phyloP scores from a whole-genome alignment of 768 basidiomycete species.

The Boletus vinaceobasis region DNA sequence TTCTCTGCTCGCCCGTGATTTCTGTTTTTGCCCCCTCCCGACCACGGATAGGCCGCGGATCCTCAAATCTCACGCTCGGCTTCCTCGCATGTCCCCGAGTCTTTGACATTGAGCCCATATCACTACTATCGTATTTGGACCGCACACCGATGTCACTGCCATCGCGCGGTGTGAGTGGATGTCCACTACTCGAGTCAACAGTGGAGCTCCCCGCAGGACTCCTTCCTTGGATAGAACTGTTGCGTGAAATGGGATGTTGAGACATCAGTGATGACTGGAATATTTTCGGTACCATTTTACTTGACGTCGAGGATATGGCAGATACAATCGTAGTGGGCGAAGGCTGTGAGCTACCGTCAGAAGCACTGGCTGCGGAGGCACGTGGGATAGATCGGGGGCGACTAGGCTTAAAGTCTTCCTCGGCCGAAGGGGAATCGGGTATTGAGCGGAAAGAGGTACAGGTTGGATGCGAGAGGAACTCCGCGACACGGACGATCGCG shows the following conservation, averaged over 20 bases:
- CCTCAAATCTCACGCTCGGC: slow-evolving; percentile 69
- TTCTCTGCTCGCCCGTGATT: slow-evolving; percentile 46
- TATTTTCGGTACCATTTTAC: slow-evolving; percentile 26
- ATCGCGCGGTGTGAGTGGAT: slow-evolving; percentile 74
- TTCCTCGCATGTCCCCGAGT: slow-evolving; percentile 44
- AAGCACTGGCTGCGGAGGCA: slow-evolving; percentile 3
- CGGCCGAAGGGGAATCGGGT: slow-evolving; percentile 32
- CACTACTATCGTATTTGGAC: slow-evolving; percentile 19
- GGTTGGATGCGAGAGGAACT: slow-evolving; percentile 24
- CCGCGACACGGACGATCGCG: slow-evolving; percentile 21
- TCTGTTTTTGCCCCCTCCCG: slow-evolving; percentile 31
- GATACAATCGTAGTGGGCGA: slow-evolving; percentile 8
- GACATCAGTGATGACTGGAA: slow-evolving; percentile 28
- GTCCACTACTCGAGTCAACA: slow-evolving; percentile 78
- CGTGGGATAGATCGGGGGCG: slow-evolving; percentile 11
- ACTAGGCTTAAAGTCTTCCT: slow-evolving; percentile 18
- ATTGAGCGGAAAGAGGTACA: slow-evolving; percentile 30
- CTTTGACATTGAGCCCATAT: slow-evolving; percentile 29
- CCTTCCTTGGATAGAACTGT: slow-evolving; percentile 40
- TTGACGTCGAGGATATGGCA: slow-evolving; percentile 6
- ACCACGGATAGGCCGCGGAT: slow-evolving; percentile 35
- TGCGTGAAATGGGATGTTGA: slow-evolving; percentile 55
- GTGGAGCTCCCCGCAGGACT: slow-evolving; percentile 79
- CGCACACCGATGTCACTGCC: slow-evolving; percentile 57
- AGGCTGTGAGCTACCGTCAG: slow-evolving; percentile 14